Evolutionary conservation across 306 rosid genomes (phyloP).

Genomic region (Mucuna pruriens): DNA sequence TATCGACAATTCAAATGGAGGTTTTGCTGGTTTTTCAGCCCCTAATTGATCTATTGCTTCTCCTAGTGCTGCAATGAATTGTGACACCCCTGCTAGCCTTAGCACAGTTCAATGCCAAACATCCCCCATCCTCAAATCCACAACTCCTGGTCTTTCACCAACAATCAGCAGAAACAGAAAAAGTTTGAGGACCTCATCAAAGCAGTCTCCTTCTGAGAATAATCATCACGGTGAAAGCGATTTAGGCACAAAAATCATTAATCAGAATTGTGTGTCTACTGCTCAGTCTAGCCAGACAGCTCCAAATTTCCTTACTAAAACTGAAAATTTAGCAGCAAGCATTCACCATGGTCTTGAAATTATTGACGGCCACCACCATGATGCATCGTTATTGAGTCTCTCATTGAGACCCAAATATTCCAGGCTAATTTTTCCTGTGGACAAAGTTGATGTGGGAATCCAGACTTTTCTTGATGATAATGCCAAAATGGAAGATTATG

Average conservation of each 20-base stretch:
- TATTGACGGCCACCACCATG: constrained; percentile 56
- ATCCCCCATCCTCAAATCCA: constrained; percentile 62
- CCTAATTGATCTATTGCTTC: constrained; percentile 46
- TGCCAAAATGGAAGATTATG: constrained; percentile 52
- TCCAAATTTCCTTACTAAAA: constrained; percentile 51
- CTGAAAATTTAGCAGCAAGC: constrained; percentile 76
- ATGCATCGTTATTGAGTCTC: constrained; percentile 62
- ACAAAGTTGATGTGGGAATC: constrained; percentile 72
- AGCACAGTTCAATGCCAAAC: constrained; percentile 50
- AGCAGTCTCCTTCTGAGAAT: constrained; percentile 72
- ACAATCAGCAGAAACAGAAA: constrained; percentile 78
- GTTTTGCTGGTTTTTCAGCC: constrained; percentile 43
- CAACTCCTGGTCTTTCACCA: constrained; percentile 75
- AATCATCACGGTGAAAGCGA: constrained; percentile 43
- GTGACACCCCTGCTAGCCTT: constrained; percentile 60
- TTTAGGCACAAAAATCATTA: constrained; percentile 39
- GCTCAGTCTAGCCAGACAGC: constrained; percentile 50
- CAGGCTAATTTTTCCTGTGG: constrained; percentile 47
- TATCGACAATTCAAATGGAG: constrained; percentile 34
- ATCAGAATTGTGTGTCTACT: constrained; percentile 41
- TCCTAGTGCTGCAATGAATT: constrained; percentile 43
- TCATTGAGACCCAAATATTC: constrained; percentile 63
- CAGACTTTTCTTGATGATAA: constrained; percentile 50
- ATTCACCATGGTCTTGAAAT: constrained; percentile 77
- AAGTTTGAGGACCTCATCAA: constrained; percentile 80